Evolutionary conservation across 345 rosid genomes (phyloP), one percentile per base, ranked within the genome.

Genomic region (Eucalyptus fibrosa): DNA sequence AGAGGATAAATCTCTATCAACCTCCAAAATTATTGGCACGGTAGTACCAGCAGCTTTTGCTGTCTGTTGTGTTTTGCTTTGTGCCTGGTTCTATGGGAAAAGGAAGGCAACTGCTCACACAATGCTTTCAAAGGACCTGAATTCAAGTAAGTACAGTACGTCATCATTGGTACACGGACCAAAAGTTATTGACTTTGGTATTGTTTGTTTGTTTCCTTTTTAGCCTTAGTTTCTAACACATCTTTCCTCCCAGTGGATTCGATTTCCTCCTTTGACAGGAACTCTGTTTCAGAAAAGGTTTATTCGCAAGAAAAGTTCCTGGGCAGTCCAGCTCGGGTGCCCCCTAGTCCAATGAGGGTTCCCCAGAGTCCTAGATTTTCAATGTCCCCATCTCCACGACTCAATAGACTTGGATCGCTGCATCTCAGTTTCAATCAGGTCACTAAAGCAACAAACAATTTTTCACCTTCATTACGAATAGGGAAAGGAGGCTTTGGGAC

Each of bases 401-500:
- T 96, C 37, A 93, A 47, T 50, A 94, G 97, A 93, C 86, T 93
- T 44, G 97, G 96, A 88, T 95, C 99, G 19, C 50, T 97, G 72
- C 94, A 94, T 93, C 98, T 98, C 86, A 91, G 26, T 89, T 92
- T 94, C 93, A 89, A 6, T 89, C 96, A 98, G 93, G 94, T 94
- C 69, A 21, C 40, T 44, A 92, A 91, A 93, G 98, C 97, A 86
- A 98, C 99, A 17, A 88, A 82, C 34, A 96, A 94, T 91, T 97
- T 98, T 90, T 93, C 99, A 8, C 88, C 93, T 30, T 86, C 89
- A 8, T 92, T 92, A 87, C 92, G 89, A 92, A 95, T 98, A 88
- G 99, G 99, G 86, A 97, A 96, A 93, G 99, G 99, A 69, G 98
- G 98, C 59, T 97, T 96, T 89, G 99, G 99, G 91, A 92, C 93